These are phyloP conservation scores for Starmerella apicola DNA, from an alignment of 805 yeast genomes.

Conservation along the genomic window DNA sequence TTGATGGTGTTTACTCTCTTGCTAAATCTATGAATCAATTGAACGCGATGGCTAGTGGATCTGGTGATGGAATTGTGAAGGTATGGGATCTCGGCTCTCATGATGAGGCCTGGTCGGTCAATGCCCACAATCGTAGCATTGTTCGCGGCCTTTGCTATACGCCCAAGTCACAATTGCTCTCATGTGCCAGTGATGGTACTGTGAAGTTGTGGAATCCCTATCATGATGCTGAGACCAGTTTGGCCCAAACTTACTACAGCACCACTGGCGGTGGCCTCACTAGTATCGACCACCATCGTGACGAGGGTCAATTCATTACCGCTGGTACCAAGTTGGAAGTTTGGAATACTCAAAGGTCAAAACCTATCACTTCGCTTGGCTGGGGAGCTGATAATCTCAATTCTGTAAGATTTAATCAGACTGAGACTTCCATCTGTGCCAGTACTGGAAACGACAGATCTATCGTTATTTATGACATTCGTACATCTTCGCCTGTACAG, in stretches of 20 bases:
- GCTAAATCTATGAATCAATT: constrained; percentile 64
- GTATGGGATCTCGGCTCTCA: constrained; percentile 84
- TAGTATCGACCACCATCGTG: constrained; percentile 75
- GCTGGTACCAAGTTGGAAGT: constrained; percentile 82
- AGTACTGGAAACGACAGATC: constrained; percentile 80
- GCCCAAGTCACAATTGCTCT: constrained; percentile 48
- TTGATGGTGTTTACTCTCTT: constrained; percentile 83
- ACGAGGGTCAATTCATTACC: constrained; percentile 65
- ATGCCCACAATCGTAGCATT: constrained; percentile 85
- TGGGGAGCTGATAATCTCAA: constrained; percentile 96
- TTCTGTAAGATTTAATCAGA: constrained; percentile 73
- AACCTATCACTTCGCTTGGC: constrained; percentile 62
- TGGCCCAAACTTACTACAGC: constrained; percentile 69
- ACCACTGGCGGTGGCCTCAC: constrained; percentile 57
- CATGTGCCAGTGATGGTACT: constrained; percentile 85
- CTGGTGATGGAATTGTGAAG: constrained; percentile 90
- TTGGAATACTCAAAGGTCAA: constrained; percentile 81
- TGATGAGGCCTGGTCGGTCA: constrained; percentile 60
- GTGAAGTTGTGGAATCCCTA: constrained; percentile 71
- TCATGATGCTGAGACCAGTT: constrained; percentile 36
- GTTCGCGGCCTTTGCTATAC: constrained; percentile 76
- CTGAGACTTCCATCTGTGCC: constrained; percentile 81
- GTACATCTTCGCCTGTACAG: constrained; percentile 87
- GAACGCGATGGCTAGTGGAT: constrained; percentile 74
- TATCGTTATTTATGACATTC: constrained; percentile 74